A percentile compares a stretch with the other conserved stretches of the same genome.
Conservation (phyloP, 139 green algal genomes). For the Spirogloea muscicola region DNA sequence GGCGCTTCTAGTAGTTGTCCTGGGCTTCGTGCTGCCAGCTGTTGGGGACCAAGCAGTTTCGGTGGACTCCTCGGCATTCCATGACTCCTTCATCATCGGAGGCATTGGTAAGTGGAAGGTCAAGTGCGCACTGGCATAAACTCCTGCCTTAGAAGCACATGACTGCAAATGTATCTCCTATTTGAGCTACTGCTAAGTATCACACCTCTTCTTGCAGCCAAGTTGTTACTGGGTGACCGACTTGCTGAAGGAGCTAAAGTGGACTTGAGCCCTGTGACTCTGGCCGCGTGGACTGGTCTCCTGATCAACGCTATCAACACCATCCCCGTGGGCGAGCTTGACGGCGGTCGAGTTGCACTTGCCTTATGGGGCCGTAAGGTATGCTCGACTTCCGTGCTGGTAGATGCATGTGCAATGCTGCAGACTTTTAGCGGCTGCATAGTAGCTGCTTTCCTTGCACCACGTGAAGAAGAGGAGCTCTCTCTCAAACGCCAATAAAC, state of each 20-base stretch:
- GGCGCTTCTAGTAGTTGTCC: neutral
- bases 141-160: too few species aligned
- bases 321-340: slow-evolving; percentile 13
- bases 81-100: slow-evolving; percentile 39
- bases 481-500: too few species aligned
- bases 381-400: too few species aligned
- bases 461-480: too few species aligned
- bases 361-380: slow-evolving; percentile 10
- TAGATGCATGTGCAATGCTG: too few species aligned
- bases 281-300: slow-evolving; percentile 23
- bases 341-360: slow-evolving; percentile 13
- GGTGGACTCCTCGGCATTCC: slow-evolving; percentile 25
- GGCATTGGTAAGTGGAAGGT: slow-evolving; percentile 20
- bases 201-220: neutral
- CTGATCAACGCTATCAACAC: slow-evolving; percentile 15
- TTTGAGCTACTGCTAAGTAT: too few species aligned
- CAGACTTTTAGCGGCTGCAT: too few species aligned
- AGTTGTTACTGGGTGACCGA: neutral
- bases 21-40: slow-evolving; percentile 25
- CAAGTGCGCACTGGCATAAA: neutral
- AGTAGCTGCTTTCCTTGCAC: too few species aligned
- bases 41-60: slow-evolving; percentile 5
- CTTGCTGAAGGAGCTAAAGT: neutral
- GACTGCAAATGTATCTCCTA: too few species aligned
- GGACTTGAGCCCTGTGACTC: neutral